Evolutionary conservation across 176 grass and related monocot species (phyloP).

Genomic region (Pontederia paniculata): DNA sequence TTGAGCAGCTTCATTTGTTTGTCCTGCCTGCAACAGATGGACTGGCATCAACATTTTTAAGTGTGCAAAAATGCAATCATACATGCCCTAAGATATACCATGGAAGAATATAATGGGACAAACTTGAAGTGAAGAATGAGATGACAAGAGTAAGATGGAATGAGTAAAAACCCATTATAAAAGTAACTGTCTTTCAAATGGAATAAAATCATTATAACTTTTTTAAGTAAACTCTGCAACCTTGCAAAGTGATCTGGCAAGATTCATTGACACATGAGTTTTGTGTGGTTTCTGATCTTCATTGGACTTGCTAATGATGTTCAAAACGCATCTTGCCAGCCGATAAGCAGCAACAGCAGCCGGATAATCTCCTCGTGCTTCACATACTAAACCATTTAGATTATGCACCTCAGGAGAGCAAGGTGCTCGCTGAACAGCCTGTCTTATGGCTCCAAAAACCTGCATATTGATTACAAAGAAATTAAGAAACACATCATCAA

Average conservation of each 20-base stretch:
- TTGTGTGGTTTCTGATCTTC: constrained; percentile 33
- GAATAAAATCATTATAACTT: no score
- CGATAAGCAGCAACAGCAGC: constrained; percentile 61
- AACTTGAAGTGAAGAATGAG: no score
- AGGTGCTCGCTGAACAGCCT: constrained; percentile 70
- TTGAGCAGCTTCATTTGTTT: constrained; percentile 41
- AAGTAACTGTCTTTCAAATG: neutral
- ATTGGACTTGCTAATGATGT: constrained; percentile 28
- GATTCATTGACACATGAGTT: constrained; percentile 70
- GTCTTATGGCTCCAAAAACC: constrained; percentile 77
- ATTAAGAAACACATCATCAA: neutral
- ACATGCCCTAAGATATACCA: no score
- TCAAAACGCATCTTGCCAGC: constrained; percentile 47
- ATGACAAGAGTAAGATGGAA: no score
- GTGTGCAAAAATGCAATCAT: neutral
- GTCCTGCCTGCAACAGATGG: constrained; percentile 45
- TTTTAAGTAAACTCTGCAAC: constrained; percentile 18
- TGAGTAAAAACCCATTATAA: no score
- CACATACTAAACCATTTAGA: constrained; percentile 72
- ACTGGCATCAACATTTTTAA: neutral
- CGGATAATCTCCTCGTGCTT: constrained; percentile 66
- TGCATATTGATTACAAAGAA: constrained; percentile 11
- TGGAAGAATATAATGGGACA: no score
- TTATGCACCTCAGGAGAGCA: constrained; percentile 76
- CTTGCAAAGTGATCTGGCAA: constrained; percentile 79